A percentile compares a stretch with the other conserved stretches of the same genome.
phyloP scores from a whole-genome alignment of 2,329 filamentous ascomycete species.

The Aspergillus sp. region DNA sequence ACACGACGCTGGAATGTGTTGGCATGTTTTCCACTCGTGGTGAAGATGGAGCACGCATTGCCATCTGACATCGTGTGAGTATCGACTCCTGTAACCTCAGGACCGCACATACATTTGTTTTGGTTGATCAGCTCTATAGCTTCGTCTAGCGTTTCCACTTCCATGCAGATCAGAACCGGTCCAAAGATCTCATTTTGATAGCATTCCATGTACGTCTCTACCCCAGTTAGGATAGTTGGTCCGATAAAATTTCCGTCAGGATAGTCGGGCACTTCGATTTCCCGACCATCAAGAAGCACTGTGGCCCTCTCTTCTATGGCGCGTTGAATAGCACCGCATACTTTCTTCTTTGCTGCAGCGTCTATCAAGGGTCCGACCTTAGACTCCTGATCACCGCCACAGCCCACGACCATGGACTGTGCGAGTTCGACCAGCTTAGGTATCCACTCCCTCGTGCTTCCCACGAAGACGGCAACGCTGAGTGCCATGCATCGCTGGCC shows the following conservation, averaged over 20 bases:
- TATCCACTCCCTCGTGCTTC: constrained; percentile 63
- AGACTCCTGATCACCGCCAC: constrained; percentile 60
- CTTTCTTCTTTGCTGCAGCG: constrained; percentile 57
- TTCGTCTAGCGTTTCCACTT: constrained; percentile 34
- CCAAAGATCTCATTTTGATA: constrained; percentile 39
- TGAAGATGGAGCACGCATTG: constrained; percentile 38
- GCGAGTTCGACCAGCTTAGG: constrained; percentile 61
- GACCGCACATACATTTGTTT: constrained; percentile 18
- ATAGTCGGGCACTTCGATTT: constrained; percentile 59
- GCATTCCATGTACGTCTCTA: constrained; percentile 37
- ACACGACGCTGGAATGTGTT: constrained; percentile 32
- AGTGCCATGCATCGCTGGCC: constrained; percentile 68
- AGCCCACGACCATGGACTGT: constrained; percentile 58
- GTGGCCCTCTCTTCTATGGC: constrained; percentile 62
- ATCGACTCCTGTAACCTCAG: not conserved
- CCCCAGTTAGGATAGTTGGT: constrained; percentile 36
- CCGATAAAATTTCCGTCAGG: constrained; percentile 62
- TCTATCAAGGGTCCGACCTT: constrained; percentile 63
- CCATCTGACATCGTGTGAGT: constrained; percentile 25
- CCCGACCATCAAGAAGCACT: constrained; percentile 60
- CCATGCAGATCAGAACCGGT: constrained; percentile 36
- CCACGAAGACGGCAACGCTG: constrained; percentile 62
- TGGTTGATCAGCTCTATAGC: constrained; percentile 33
- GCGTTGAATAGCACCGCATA: constrained; percentile 58
- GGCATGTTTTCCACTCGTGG: constrained; percentile 29